These are phyloP conservation scores for Calonectria honghensis DNA, from an alignment of 2,329 filamentous ascomycete species.

Conservation along the genomic window DNA sequence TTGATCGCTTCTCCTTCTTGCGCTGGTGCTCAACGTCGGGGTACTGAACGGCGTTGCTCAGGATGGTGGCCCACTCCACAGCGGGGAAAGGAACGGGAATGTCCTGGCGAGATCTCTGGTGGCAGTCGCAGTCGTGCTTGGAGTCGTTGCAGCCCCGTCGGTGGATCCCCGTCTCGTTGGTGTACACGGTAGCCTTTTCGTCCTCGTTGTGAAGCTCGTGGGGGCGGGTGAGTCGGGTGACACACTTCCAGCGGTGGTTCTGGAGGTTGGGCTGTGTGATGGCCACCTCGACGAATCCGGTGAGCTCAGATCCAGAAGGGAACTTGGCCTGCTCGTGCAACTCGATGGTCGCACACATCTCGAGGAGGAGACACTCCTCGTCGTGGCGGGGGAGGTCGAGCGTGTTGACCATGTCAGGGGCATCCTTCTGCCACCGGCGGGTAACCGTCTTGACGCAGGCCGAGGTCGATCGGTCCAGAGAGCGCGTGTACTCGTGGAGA, in stretches of 20 bases:
- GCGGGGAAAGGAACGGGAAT: slow-evolving; percentile 76
- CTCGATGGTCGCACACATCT: slow-evolving; percentile 78
- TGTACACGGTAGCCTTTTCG: slow-evolving; percentile 66
- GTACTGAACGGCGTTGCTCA: slow-evolving; percentile 74
- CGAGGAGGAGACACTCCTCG: slow-evolving; percentile 74
- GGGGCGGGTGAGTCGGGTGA: slow-evolving; percentile 75
- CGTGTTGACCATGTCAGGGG: slow-evolving; percentile 73
- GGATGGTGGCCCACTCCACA: slow-evolving; percentile 74
- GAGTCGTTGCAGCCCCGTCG: slow-evolving; percentile 70
- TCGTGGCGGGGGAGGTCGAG: slow-evolving; percentile 70
- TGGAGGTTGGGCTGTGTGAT: slow-evolving; percentile 73
- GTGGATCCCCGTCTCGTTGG: slow-evolving; percentile 72
- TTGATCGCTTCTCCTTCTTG: slow-evolving; percentile 61
- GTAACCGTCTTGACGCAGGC: slow-evolving; percentile 72
- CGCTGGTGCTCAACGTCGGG: slow-evolving; percentile 65
- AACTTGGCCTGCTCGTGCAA: slow-evolving; percentile 75
- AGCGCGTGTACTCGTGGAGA: slow-evolving; percentile 75
- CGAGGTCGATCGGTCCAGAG: slow-evolving; percentile 73
- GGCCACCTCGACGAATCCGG: slow-evolving; percentile 75
- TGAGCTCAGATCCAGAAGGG: slow-evolving; percentile 75
- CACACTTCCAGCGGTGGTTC: slow-evolving; percentile 76
- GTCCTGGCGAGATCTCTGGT: slow-evolving; percentile 66
- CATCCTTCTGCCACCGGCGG: slow-evolving; percentile 74
- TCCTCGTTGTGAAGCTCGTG: slow-evolving; percentile 71
- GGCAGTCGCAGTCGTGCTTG: slow-evolving; percentile 71